Conservation (phyloP, 306 rosid species). For the Rosa lucieae region DNA sequence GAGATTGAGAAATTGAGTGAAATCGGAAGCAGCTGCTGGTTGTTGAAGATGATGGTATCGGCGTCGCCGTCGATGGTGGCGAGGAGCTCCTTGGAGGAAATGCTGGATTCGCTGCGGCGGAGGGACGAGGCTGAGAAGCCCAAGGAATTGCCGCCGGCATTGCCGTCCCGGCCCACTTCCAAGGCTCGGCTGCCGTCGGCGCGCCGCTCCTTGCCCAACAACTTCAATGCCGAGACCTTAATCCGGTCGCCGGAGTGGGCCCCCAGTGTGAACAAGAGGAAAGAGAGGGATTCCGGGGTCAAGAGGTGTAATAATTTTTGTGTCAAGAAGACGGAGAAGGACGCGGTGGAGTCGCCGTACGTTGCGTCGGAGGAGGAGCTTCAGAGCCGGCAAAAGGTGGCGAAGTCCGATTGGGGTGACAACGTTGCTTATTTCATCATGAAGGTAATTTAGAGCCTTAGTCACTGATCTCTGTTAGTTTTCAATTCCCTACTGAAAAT, state of each 20-base stretch:
- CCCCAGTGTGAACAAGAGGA: slow-evolving; percentile 38
- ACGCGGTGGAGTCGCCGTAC: slow-evolving; percentile 66
- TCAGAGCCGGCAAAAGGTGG: slow-evolving; percentile 18
- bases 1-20: slow-evolving; percentile 25
- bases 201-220: slow-evolving; percentile 61
- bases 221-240: slow-evolving; percentile 43
- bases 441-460: slow-evolving; percentile 50
- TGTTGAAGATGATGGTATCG: slow-evolving; percentile 55
- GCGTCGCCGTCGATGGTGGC: slow-evolving; percentile 55
- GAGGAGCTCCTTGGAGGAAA: slow-evolving; percentile 93
- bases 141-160: slow-evolving; percentile 88
- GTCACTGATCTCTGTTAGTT: neutral
- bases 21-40: neutral
- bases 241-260: slow-evolving; percentile 28
- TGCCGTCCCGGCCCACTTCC: slow-evolving; percentile 84
- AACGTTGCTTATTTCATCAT: slow-evolving; percentile 73
- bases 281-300: slow-evolving; percentile 40
- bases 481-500: neutral
- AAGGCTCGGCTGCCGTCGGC: slow-evolving; percentile 74
- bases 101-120: slow-evolving; percentile 88
- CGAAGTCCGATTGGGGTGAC: slow-evolving; percentile 53
- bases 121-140: slow-evolving; percentile 74
- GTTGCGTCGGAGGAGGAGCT: slow-evolving; percentile 41
- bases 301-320: slow-evolving; percentile 48
- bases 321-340: slow-evolving; percentile 50